Conservation (phyloP, 1,284 basidiomycete genomes). For the Cryptococcus hybrid region DNA sequence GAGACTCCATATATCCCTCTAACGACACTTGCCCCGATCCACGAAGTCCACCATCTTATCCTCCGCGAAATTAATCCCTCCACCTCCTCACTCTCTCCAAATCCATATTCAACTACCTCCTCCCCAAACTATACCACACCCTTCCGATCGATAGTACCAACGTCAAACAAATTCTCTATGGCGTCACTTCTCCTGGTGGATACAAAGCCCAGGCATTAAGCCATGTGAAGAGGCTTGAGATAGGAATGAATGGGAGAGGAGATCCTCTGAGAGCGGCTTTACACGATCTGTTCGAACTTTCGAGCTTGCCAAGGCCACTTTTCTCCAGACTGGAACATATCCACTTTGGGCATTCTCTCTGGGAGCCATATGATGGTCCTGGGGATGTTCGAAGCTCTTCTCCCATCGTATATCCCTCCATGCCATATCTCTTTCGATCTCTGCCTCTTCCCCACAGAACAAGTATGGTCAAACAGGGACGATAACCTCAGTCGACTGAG, state of each 20-base stretch:
- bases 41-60: slow-evolving; percentile 1
- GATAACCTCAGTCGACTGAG: not conserved
- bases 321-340: not conserved
- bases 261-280: not conserved
- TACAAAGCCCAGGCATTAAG: not conserved
- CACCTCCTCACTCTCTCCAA: slow-evolving; percentile 1
- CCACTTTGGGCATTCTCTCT: not conserved
- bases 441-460: not conserved
- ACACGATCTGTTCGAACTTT: not conserved
- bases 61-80: not conserved
- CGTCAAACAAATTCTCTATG: not conserved
- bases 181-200: not conserved
- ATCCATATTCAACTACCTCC: slow-evolving; percentile 4
- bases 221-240: not conserved
- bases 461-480: not conserved
- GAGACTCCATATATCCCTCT: not conserved
- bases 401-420: not conserved
- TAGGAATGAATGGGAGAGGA: not conserved
- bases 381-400: slow-evolving; percentile 1
- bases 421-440: not conserved
- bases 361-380: not conserved
- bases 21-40: not conserved
- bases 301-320: not conserved
- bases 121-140: slow-evolving; percentile 5
- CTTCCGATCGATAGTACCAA: slow-evolving; percentile 1